Evolutionary conservation across 1,284 basidiomycete species (phyloP).

Genomic region (Irpex sp.): DNA sequence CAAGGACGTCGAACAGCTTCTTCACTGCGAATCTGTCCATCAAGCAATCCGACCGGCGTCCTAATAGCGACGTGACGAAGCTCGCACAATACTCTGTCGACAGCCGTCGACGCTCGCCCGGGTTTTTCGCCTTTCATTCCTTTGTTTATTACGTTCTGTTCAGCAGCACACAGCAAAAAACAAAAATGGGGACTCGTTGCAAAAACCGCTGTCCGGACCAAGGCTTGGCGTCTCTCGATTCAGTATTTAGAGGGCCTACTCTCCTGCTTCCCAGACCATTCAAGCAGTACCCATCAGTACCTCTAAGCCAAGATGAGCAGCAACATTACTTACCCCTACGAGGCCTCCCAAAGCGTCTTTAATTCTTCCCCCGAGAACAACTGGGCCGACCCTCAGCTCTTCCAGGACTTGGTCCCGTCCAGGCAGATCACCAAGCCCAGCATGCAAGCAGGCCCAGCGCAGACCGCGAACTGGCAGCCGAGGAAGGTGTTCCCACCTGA

Average conservation of each 20-base stretch:
- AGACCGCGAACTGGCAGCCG: constrained; percentile 7
- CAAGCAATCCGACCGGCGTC: not conserved
- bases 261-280: not conserved
- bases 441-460: constrained; percentile 1
- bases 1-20: not conserved
- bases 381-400: constrained; percentile 9
- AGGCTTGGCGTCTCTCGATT: not conserved
- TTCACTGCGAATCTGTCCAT: constrained; percentile 1
- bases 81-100: not conserved
- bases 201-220: not conserved
- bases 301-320: not conserved
- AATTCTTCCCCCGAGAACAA: not conserved
- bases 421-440: constrained; percentile 8
- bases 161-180: not conserved
- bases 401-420: constrained; percentile 6
- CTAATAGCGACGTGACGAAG: not conserved
- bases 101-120: no score
- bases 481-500: constrained; percentile 16
- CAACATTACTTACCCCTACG: constrained; percentile 1
- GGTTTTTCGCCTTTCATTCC: not conserved
- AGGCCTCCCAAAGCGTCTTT: not conserved
- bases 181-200: not conserved
- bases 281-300: not conserved
- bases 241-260: not conserved
- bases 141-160: not conserved